Percentiles rank a stretch among this genome's conserved stretches.
These are phyloP conservation scores for Collybia sp. DNA, from an alignment of 768 basidiomycete species.

Conservation along the genomic window DNA sequence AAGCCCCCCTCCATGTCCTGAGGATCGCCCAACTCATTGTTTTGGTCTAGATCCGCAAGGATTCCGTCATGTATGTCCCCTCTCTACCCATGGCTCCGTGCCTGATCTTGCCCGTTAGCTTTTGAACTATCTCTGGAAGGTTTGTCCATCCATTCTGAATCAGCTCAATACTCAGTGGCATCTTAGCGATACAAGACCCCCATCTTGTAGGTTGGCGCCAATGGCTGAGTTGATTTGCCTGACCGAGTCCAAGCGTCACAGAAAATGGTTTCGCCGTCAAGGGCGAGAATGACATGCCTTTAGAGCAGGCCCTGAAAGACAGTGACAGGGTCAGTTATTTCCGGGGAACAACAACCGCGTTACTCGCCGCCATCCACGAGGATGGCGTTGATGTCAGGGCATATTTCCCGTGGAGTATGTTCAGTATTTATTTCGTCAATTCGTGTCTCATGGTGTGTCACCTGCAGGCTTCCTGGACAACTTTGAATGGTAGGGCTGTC, in stretches of 20 bases:
- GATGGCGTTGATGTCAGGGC: constrained; percentile 59
- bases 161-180: constrained; percentile 20
- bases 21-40: not conserved
- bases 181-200: constrained; percentile 40
- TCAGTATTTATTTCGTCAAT: not conserved
- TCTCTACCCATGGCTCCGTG: not conserved
- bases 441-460: constrained; percentile 2
- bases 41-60: constrained; percentile 52
- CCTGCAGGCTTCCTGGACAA: constrained; percentile 60
- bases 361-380: constrained; percentile 53
- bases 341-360: constrained; percentile 47
- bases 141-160: constrained; percentile 15
- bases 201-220: constrained; percentile 23
- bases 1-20: constrained; percentile 15
- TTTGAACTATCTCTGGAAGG: constrained; percentile 69
- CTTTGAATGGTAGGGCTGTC: constrained; percentile 53
- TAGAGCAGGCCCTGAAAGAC: constrained; percentile 52
- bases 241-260: constrained; percentile 42
- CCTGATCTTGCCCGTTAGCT: constrained; percentile 25
- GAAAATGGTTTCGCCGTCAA: constrained; percentile 74
- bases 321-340: constrained; percentile 66
- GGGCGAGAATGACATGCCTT: constrained; percentile 48
- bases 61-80: constrained; percentile 49
- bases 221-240: too few species aligned
- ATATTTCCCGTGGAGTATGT: constrained; percentile 69